A percentile compares a stretch with the other conserved stretches of the same genome.
Conservation (phyloP, 192 early-diverging fungal species). For the Umbelopsis isabellina region DNA sequence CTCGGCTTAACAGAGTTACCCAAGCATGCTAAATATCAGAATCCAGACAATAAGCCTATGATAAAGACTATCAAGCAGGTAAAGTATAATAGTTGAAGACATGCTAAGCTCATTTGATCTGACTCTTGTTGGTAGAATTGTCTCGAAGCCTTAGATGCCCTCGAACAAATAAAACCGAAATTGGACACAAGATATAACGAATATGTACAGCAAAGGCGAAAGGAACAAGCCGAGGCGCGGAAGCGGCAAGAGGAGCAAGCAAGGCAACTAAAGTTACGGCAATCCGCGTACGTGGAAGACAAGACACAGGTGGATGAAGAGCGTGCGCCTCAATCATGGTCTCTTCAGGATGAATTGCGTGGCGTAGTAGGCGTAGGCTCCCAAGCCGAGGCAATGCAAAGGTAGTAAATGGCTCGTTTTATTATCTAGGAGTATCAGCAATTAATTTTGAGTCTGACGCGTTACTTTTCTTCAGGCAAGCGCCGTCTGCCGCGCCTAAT, state of each 20-base stretch:
- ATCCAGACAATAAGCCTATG: conserved; percentile 45
- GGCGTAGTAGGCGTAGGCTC: conserved; percentile 31
- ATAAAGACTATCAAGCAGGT: conserved; percentile 35
- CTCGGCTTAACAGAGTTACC: conserved; percentile 62
- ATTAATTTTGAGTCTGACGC: no score
- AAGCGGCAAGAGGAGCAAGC: conserved; percentile 24
- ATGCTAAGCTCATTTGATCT: not conserved
- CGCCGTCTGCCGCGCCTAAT: not conserved
- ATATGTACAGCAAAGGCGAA: conserved; percentile 45
- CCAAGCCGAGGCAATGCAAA: not conserved
- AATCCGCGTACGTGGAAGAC: not conserved
- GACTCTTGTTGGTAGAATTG: conserved; percentile 46
- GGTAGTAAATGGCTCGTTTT: not conserved
- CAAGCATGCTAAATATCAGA: conserved; percentile 58
- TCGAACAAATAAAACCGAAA: conserved; percentile 61
- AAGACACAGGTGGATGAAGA: conserved; percentile 15
- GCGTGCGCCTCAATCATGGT: conserved; percentile 17
- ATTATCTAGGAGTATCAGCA: not conserved
- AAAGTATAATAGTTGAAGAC: not conserved
- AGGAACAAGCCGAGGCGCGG: conserved; percentile 25
- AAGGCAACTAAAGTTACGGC: conserved; percentile 16
- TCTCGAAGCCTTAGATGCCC: conserved; percentile 53
- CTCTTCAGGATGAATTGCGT: conserved; percentile 36
- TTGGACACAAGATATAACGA: conserved; percentile 56
- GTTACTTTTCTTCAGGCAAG: not conserved